Evolutionary conservation across 306 rosid genomes (phyloP), one percentile per base, ranked within the genome.

Genomic region (Lathyrus oleraceus): DNA sequence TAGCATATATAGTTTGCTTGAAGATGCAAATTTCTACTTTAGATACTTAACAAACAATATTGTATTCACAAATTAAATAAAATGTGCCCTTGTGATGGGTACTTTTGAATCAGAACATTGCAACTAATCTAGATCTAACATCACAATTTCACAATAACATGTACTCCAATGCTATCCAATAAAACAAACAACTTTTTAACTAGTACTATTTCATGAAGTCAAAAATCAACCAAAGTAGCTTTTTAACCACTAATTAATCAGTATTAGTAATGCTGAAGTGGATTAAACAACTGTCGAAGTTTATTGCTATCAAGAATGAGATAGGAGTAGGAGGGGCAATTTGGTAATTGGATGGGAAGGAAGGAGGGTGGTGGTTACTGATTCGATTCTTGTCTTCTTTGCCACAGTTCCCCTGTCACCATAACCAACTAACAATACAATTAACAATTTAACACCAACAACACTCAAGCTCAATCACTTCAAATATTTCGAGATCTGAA

Each of bases 341-440:
- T 45, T 0, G 9, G 88, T 75, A 1, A 81, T 78, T 81, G 43
- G 58, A 5, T 35, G 21, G 3, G 0, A 3, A 0, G 52, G 21
- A 40, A 69, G 74, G 15, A 27, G 70, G 59, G 21, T 40, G 82
- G 81, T 79, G 78, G 75, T 78, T 81, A 74, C 70, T 75, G 76
- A 70, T 70, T 67, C 67, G 87, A 87, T 87, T 80, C 89, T 74
- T 71, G 84, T 72, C 87, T 80, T 80, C 84, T 27, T 75, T 59
- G 11, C 69, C 61, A 81, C 86, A 81, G 85, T 81, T 83, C 43
- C 58, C 30, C 69, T 71, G 76, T 71, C 51, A 35, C 63, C 63
- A 56, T 66, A 72, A 54, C 63, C 66, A 76, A 65, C 78, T 19
- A 48, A 45, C 20, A n/a, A 57, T 65, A 40, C 65, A 72, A 72